Evolutionary conservation across 1,139 yeast species (phyloP).

Genomic region (Debaryomyces sp.): DNA sequence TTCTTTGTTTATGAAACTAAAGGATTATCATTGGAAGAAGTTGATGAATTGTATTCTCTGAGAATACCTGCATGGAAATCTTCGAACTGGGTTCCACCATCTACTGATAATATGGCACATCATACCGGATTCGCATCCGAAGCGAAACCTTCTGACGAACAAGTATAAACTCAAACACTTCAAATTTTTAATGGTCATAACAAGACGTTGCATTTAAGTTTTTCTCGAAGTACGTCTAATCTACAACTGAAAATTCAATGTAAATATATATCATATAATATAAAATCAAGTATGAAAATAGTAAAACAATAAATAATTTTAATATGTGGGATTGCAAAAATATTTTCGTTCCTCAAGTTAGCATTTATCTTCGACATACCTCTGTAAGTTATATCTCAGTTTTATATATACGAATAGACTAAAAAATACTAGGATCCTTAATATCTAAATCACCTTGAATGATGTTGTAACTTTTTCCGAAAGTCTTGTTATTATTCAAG

Average conservation of each 20-base stretch:
- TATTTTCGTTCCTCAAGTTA: too few relatives aligned
- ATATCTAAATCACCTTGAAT: constrained; percentile 21
- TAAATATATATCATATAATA: background rate
- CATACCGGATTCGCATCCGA: constrained; percentile 31
- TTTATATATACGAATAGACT: background rate
- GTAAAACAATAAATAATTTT: background rate
- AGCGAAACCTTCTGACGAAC: constrained; percentile 28
- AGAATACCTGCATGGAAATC: constrained; percentile 51
- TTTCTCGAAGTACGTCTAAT: background rate
- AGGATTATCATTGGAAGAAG: constrained; percentile 67
- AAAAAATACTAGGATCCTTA: constrained; percentile 1
- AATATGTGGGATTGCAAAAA: background rate
- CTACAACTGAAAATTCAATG: background rate
- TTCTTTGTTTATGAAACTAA: constrained; percentile 66
- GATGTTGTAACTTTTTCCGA: constrained; percentile 30
- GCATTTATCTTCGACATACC: too few relatives aligned
- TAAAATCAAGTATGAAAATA: background rate
- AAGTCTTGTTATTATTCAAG: constrained; percentile 25
- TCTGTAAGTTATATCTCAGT: too few relatives aligned
- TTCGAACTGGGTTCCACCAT: constrained; percentile 44
- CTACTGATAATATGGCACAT: constrained; percentile 31
- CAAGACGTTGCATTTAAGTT: background rate
- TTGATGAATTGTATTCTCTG: constrained; percentile 61
- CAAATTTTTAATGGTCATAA: background rate
- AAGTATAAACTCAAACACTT: constrained; percentile 13